phyloP scores from a whole-genome alignment of 2,329 filamentous ascomycete species.

The Penicillium sp. region DNA sequence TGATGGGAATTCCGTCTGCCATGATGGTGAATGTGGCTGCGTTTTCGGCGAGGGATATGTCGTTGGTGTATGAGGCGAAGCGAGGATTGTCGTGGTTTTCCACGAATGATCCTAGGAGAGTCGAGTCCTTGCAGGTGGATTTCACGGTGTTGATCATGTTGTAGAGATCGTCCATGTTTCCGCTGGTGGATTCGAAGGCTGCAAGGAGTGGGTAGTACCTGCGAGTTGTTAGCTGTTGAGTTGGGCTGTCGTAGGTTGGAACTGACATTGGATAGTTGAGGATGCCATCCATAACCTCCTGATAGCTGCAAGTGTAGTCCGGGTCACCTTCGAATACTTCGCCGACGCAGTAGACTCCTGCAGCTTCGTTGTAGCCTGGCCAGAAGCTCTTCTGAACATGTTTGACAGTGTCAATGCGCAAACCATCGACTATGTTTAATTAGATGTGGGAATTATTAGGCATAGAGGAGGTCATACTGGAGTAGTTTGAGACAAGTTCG shows the following conservation, averaged over 20 bases:
- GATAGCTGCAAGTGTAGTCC: constrained; percentile 43
- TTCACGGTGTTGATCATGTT: constrained; percentile 34
- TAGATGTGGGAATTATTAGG: no score
- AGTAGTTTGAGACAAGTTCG: constrained; percentile 56
- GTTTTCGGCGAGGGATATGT: constrained; percentile 53
- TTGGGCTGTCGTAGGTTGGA: no score
- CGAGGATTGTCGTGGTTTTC: constrained; percentile 61
- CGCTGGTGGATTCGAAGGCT: constrained; percentile 33
- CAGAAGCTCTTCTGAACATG: constrained; percentile 49
- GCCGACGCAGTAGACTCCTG: constrained; percentile 48
- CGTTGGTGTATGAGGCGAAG: constrained; percentile 44
- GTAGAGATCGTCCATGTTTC: constrained; percentile 35
- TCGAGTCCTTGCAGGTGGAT: constrained; percentile 41
- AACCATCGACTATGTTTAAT: constrained; percentile 42
- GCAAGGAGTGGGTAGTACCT: constrained; percentile 38
- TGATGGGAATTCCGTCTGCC: constrained; percentile 57
- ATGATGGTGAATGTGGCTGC: constrained; percentile 59
- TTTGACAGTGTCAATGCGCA: constrained; percentile 51
- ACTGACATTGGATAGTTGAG: constrained; percentile 46
- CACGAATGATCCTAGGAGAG: constrained; percentile 52
- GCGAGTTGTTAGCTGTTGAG: constrained; percentile 46
- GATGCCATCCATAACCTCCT: constrained; percentile 44
- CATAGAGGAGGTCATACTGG: constrained; percentile 46
- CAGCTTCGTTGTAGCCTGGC: constrained; percentile 37
- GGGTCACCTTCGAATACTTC: constrained; percentile 45